Conservation (phyloP, 768 basidiomycete genomes). For the Phaeotremella skinneri region DNA sequence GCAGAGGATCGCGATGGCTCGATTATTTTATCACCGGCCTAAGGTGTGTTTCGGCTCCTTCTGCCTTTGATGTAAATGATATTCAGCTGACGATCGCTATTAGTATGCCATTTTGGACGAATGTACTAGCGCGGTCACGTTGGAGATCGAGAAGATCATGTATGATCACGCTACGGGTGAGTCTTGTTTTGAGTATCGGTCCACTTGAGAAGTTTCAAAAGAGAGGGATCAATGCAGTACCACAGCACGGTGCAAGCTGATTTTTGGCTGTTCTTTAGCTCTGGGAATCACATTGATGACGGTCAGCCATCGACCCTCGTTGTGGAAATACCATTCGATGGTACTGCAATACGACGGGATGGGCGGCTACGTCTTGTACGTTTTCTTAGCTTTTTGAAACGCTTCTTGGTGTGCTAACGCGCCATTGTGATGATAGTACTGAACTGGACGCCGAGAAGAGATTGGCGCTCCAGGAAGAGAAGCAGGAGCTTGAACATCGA, state of each 20-base stretch:
- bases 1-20: constrained; percentile 94
- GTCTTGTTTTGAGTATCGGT: constrained; percentile 2
- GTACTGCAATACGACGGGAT: constrained; percentile 91
- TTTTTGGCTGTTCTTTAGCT: constrained; percentile 36
- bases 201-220: not conserved
- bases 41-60: constrained; percentile 60
- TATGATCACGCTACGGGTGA: constrained; percentile 78
- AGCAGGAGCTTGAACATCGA: constrained; percentile 79
- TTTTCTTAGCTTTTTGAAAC: constrained; percentile 23
- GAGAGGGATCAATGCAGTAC: too few relatives aligned
- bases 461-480: constrained; percentile 89
- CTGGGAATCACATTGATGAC: constrained; percentile 89
- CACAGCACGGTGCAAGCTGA: too few relatives aligned
- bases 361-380: constrained; percentile 92
- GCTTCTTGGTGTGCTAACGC: not conserved
- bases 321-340: constrained; percentile 76
- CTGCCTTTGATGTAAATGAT: too few relatives aligned
- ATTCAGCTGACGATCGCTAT: not conserved
- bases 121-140: constrained; percentile 89
- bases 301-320: constrained; percentile 88
- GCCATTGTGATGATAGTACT: constrained; percentile 58
- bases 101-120: constrained; percentile 97
- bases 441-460: constrained; percentile 86
- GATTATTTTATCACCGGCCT: constrained; percentile 91
- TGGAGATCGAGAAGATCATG: constrained; percentile 89